Percentiles rank a stretch among this genome's conserved stretches.
Evolutionary conservation across 1,284 basidiomycete genomes (phyloP).

Genomic region (Irpex rosettiformis): DNA sequence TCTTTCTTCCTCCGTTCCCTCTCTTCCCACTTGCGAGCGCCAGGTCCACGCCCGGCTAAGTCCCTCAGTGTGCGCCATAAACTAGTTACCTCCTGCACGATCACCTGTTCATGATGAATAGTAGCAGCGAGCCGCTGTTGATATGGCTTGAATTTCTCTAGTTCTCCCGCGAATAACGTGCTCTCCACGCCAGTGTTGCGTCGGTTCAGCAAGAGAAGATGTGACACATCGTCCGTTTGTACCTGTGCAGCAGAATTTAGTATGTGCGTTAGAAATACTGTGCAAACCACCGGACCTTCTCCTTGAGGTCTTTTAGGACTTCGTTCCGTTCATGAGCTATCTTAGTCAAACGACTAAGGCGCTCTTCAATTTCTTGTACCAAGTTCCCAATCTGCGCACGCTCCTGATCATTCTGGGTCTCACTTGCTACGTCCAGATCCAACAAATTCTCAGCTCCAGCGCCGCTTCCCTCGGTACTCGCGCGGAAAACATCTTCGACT

Average conservation of each 20-base stretch:
- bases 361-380: conserved; percentile 76
- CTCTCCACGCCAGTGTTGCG: conserved; percentile 84
- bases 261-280: background rate
- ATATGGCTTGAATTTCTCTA: conserved; percentile 94
- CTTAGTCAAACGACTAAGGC: conserved; percentile 73
- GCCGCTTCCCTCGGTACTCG: conserved; percentile 45
- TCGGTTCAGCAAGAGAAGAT: conserved; percentile 88
- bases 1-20: conserved; percentile 77
- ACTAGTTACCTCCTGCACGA: conserved; percentile 66
- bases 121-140: conserved; percentile 80
- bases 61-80: conserved; percentile 75
- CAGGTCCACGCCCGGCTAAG: conserved; percentile 64
- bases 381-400: conserved; percentile 63
- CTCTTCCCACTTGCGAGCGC: conserved; percentile 77
- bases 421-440: conserved; percentile 66
- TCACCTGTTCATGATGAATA: conserved; percentile 71
- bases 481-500: conserved; percentile 72
- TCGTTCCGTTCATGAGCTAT: conserved; percentile 84
- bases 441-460: conserved; percentile 52
- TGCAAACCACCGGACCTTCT: conserved; percentile 55
- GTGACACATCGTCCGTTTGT: conserved; percentile 95
- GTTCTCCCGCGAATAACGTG: conserved; percentile 85
- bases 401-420: conserved; percentile 66
- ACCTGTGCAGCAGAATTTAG: conserved; percentile 48
- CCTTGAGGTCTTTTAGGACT: conserved; percentile 90